These are phyloP conservation scores for Mucor indicus DNA, from an alignment of 371 early-diverging fungal species.

Conservation along the genomic window DNA sequence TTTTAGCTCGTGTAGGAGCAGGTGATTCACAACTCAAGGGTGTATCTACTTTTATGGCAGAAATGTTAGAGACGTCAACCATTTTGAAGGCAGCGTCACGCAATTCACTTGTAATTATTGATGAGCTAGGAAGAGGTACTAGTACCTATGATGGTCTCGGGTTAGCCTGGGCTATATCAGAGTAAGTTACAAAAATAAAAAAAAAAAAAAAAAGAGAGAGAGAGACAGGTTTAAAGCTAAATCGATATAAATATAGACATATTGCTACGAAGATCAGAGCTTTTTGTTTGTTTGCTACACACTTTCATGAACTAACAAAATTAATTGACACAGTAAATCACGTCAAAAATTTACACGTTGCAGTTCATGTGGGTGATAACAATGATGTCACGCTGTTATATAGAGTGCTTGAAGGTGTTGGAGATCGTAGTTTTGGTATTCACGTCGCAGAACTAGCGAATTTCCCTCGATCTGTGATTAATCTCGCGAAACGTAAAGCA, in stretches of 20 bases:
- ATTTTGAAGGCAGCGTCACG: conserved; percentile 82
- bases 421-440: conserved; percentile 98
- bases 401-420: conserved; percentile 83
- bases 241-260: no score
- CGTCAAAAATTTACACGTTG: conserved; percentile 88
- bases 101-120: conserved; percentile 95
- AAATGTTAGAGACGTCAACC: conserved; percentile 97
- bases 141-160: conserved; percentile 98
- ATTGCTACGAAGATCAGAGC: conserved; percentile 77
- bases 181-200: conserved; percentile 56
- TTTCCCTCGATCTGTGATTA: conserved; percentile 86
- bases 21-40: conserved; percentile 94
- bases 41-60: conserved; percentile 99
- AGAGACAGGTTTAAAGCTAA: no score
- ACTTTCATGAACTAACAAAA: conserved; percentile 96
- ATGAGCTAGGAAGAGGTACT: conserved; percentile 99
- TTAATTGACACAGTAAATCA: conserved; percentile 63
- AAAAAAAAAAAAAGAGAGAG: no score
- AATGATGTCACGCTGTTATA: conserved; percentile 84
- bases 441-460: conserved; percentile 96
- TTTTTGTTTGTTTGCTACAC: conserved; percentile 94
- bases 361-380: conserved; percentile 61
- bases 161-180: conserved; percentile 95
- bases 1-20: conserved; percentile 96
- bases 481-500: conserved; percentile 84